Conservation (phyloP, 352 stramenopile genomes). For the Peronosclerospora sorghi region DNA sequence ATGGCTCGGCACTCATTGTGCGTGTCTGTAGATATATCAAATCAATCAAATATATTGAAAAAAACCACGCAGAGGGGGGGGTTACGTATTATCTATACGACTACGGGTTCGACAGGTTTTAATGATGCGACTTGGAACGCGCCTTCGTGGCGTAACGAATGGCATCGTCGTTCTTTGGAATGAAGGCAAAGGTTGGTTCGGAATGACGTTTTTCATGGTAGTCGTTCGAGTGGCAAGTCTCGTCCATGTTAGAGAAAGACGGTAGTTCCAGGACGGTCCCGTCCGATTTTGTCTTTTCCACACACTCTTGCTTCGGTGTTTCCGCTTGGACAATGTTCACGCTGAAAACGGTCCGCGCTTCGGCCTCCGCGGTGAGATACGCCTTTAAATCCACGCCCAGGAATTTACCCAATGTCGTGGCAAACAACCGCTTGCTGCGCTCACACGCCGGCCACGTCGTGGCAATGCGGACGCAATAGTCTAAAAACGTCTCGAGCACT, state of each 20-base stretch:
- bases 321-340: constrained; percentile 4
- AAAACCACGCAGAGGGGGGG: too few species aligned
- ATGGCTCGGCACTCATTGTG: constrained; percentile 10
- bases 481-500: constrained; percentile 42
- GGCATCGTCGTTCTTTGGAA: constrained; percentile 19
- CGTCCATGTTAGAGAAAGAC: constrained; percentile 8
- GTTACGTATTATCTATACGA: too few species aligned
- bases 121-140: constrained; percentile 19
- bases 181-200: constrained; percentile 27
- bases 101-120: too few species aligned
- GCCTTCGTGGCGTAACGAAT: constrained; percentile 1
- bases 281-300: constrained; percentile 5
- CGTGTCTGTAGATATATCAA: too few species aligned
- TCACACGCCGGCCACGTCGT: constrained; percentile 36
- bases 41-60: too few species aligned
- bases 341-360: constrained; percentile 2
- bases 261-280: constrained; percentile 9
- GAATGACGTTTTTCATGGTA: constrained; percentile 16
- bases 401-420: constrained; percentile 36
- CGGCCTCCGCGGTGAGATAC: constrained; percentile 4
- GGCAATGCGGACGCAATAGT: constrained; percentile 24
- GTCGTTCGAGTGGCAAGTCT: constrained; percentile 6
- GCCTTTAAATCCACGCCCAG: constrained; percentile 34
- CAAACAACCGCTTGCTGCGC: constrained; percentile 34
- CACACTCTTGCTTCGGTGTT: not conserved